Base-by-base conservation (phyloP, 2,329 filamentous ascomycete species). In the Colletotrichum neosansevieriae region DNA sequence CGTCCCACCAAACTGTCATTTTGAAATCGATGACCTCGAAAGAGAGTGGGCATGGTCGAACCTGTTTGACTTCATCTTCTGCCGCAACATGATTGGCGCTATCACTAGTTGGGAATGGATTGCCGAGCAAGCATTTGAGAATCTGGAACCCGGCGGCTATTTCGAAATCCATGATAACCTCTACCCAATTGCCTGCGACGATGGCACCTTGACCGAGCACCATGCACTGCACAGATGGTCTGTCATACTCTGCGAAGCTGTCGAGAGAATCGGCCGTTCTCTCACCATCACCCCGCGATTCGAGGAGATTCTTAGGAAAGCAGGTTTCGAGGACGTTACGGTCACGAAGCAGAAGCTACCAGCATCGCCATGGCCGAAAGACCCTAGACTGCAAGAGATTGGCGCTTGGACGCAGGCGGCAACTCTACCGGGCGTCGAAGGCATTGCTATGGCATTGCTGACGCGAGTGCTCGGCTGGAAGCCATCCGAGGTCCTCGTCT, bases 11-110 rank as follows among this genome's bases (percentile, higher is more conserved):
- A 78, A 78, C 49, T 72, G 74, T 13, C 57, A 66, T 21, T 78
- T 79, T 47, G 71, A 76, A 42, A 70, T 77, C 2, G 76, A 78
- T 61, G 77, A 79, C 59, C 70, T 74, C 29, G 75, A 79, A 70
- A 71, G 70, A 34, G 64, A 68, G 1, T 75, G 74, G 73, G 69
- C 64, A 10, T 74, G 69, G 50, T 62, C 68, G 3, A n/a, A 67
- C 17, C 58, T 49, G 0, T 72, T 80, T 40, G 79, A 82, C 63
- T 79, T 76, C 58, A 76, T 81, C 57, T 75, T 78, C 59, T 69
- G 67, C n/a, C 75, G 79, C 32, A 75, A 75, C 59, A 75, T 81
- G 72, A 73, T 72, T 6, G 75, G 73, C 10, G 71, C 72, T 34
- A 74, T 80, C 49, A 11, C 57, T 4, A 69, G 75, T 44, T 76